Evolutionary conservation across 129 eudicot genomes (phyloP), one percentile per base, ranked within the genome.

Genomic region (Pulicaria dysenterica): DNA sequence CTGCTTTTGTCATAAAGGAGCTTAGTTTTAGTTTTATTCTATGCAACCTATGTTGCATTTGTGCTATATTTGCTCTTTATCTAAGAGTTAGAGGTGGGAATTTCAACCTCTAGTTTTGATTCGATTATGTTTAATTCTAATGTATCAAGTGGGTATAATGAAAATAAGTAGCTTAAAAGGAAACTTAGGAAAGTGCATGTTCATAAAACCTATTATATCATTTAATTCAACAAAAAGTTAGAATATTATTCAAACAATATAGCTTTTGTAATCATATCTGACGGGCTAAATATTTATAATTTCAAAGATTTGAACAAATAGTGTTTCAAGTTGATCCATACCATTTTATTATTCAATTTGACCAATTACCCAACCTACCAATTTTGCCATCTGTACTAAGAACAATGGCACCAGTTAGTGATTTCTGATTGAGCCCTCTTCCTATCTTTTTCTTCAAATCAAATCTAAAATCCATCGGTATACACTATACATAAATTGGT

Each of bases 51-150:
- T n/a, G 58, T 67, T 40, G 67, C 46, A 47, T 31, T 16, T 13
- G 58, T 72, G 69, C 6, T 47, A 40, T 24, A 13, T 34, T 24
- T 64, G 64, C 64, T 24, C 6, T 44, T 72, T 31, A 58, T 39
- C 41, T 36, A 58, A 11, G 42, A 34, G 11, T 34, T 37, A 12
- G 17, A 34, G 16, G 65, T 6, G 44, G 17, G 5, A 38, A 13
- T 58, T 13, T 58, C 11, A 15, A 58, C 63, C 63, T 11, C 5
- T 58, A 8, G 4, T 31, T 58, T 24, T 58, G 61, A 53, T 50
- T 50, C 7, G 15, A 19, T 50, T 50, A 3, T 50, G 17, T 50
- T 13, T 3, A 50, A 13, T 2, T 50, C 56, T 13, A 50, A n/a
- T n/a, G 56, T 6, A 19, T 50, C 19, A 1, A 50, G 14, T 7